A percentile compares a stretch with the other conserved stretches of the same genome.
Evolutionary conservation across 495 filamentous ascomycete species (phyloP).

Genomic region (Penicillium turbatum): DNA sequence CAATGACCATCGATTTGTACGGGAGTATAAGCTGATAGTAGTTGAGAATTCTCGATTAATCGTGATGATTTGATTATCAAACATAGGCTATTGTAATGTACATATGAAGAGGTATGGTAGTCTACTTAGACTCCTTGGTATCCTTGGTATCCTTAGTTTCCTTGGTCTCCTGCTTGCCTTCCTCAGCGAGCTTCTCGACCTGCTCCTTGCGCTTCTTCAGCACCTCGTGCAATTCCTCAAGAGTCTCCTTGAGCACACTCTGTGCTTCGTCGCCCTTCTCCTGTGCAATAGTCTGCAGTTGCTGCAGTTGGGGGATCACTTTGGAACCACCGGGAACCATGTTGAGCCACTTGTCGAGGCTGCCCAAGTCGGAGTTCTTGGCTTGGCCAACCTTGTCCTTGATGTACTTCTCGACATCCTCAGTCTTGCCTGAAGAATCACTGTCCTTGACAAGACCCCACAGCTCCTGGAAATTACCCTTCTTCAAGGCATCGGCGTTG

Average conservation of each 20-base stretch:
- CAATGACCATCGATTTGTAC: too few relatives aligned
- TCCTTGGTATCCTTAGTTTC: background rate
- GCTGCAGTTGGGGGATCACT: conserved; percentile 51
- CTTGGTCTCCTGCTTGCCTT: conserved; percentile 26
- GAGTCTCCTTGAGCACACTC: conserved; percentile 55
- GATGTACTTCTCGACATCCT: conserved; percentile 55
- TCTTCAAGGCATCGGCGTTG: conserved; percentile 56
- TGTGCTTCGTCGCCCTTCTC: conserved; percentile 59
- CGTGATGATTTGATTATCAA: too few relatives aligned
- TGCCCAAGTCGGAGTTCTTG: conserved; percentile 38
- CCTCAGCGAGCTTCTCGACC: conserved; percentile 38
- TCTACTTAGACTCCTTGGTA: too few relatives aligned
- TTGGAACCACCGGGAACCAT: conserved; percentile 52
- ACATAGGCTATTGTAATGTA: too few relatives aligned
- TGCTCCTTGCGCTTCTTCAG: conserved; percentile 42
- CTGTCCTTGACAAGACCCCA: conserved; percentile 51
- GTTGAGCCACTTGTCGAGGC: conserved; percentile 46
- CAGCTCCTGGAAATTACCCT: conserved; percentile 52
- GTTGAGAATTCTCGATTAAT: too few relatives aligned
- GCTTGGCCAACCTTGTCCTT: conserved; percentile 50
- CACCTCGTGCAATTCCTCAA: conserved; percentile 46
- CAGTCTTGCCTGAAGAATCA: conserved; percentile 50
- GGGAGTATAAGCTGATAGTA: too few relatives aligned
- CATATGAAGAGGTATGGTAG: background rate
- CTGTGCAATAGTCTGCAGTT: conserved; percentile 50